These are phyloP conservation scores for Monosporascus sp. DNA, from an alignment of 2,329 filamentous ascomycete genomes.

Conservation along the genomic window DNA sequence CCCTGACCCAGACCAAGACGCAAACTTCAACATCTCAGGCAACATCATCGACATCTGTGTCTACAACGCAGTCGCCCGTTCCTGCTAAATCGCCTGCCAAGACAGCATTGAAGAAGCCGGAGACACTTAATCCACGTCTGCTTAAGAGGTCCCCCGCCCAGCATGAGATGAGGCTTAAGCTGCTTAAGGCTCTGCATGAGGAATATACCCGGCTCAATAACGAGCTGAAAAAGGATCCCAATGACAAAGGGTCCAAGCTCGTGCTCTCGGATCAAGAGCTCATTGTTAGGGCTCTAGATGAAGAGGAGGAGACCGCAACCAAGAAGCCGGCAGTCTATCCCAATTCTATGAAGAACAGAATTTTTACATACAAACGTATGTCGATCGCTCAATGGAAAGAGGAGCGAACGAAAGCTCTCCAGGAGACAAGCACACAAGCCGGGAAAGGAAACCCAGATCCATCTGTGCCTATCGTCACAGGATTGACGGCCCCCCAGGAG, in stretches of 20 bases:
- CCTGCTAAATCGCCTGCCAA: conserved; percentile 6
- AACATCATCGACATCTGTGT: not conserved
- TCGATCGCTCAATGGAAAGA: conserved; percentile 64
- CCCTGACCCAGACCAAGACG: not conserved
- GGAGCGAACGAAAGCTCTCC: conserved; percentile 37
- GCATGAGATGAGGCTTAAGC: conserved; percentile 50
- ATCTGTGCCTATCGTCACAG: conserved; percentile 59
- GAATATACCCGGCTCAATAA: conserved; percentile 64
- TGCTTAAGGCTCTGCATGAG: conserved; percentile 59
- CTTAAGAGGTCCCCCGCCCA: conserved; percentile 53
- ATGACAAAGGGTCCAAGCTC: conserved; percentile 45
- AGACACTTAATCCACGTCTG: conserved; percentile 63
- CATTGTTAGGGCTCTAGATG: conserved; percentile 64
- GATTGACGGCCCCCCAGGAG: conserved; percentile 64
- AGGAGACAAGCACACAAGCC: conserved; percentile 27
- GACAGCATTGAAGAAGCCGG: conserved; percentile 30
- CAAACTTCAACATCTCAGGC: not conserved
- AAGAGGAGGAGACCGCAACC: conserved; percentile 70
- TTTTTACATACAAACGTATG: conserved; percentile 75
- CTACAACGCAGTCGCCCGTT: conserved; percentile 2
- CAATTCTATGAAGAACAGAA: conserved; percentile 77
- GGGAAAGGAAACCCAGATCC: conserved; percentile 31
- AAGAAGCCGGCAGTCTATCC: conserved; percentile 68
- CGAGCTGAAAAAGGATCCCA: conserved; percentile 49
- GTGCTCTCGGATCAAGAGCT: conserved; percentile 60